Conservation (phyloP, 169 alveolate species). For the Plasmodium relictum region DNA sequence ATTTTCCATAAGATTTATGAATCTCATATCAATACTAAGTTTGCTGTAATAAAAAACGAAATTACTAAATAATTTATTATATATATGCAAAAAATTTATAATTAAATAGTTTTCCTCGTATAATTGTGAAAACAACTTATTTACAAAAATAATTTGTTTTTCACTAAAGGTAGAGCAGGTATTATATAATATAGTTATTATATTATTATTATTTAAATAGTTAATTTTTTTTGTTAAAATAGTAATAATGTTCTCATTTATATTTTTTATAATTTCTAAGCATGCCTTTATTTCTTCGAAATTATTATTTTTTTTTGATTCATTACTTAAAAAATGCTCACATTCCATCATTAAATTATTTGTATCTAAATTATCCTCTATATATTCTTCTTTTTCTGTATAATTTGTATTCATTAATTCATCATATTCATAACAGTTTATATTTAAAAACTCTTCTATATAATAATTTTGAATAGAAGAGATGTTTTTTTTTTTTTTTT, state of each 20-base stretch:
- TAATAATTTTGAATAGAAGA: neutral
- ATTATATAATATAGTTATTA: constrained; percentile 49
- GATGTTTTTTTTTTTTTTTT: neutral
- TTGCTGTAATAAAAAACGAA: constrained; percentile 9
- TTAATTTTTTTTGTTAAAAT: constrained; percentile 26
- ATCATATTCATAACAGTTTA: neutral
- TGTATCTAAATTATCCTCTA: neutral
- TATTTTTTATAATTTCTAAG: constrained; percentile 7
- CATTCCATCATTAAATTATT: neutral
- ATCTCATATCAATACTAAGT: neutral
- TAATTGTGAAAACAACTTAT: constrained; percentile 17
- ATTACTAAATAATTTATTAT: constrained; percentile 8
- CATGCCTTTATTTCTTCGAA: neutral
- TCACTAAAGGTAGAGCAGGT: constrained; percentile 38
- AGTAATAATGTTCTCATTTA: constrained; percentile 13
- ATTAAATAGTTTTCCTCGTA: constrained; percentile 26
- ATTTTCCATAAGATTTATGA: neutral
- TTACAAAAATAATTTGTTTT: constrained; percentile 16
- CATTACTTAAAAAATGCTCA: neutral
- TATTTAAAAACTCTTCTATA: neutral
- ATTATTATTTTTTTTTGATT: neutral
- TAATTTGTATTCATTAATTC: neutral
- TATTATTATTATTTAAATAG: constrained; percentile 31
- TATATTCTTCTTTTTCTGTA: neutral
- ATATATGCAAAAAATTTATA: constrained; percentile 22